Conservation (phyloP, 148 eudicot genomes). For the Rhododendron kiyosumense region DNA sequence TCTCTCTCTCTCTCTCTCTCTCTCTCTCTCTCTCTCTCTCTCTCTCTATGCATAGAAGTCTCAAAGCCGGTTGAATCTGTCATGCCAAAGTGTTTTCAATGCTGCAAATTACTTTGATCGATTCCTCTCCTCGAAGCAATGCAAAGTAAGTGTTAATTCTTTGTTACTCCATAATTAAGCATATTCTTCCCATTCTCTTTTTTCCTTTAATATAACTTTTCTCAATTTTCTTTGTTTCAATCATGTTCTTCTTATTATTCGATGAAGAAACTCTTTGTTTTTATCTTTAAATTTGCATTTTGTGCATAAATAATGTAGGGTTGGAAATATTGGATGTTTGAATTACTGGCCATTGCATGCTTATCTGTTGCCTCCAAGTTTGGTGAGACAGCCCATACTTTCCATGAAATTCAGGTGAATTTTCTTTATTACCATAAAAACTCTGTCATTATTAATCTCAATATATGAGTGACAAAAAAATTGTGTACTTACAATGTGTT, state of each 20-base stretch:
- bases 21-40: background rate
- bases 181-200: background rate
- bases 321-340: slow-evolving; percentile 31
- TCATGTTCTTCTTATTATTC: no score
- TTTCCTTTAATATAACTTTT: background rate
- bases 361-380: slow-evolving; percentile 37
- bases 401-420: slow-evolving; percentile 36
- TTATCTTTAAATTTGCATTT: no score
- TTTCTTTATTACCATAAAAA: background rate
- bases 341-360: slow-evolving; percentile 34
- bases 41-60: slow-evolving; percentile 7
- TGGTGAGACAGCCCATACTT: slow-evolving; percentile 21
- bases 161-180: background rate
- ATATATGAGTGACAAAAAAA: background rate
- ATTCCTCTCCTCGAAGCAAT: slow-evolving; percentile 20
- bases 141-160: slow-evolving; percentile 26
- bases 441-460: no score
- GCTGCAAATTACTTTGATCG: slow-evolving; percentile 45
- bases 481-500: background rate
- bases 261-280: no score
- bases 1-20: slow-evolving; percentile 9
- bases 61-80: slow-evolving; percentile 27
- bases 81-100: slow-evolving; percentile 24
- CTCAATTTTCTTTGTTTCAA: no score
- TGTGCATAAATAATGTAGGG: slow-evolving; percentile 12